Percentiles rank a stretch among this genome's conserved stretches.
phyloP scores from a whole-genome alignment of 2,329 filamentous ascomycete species.

The Microdochium paspali region DNA sequence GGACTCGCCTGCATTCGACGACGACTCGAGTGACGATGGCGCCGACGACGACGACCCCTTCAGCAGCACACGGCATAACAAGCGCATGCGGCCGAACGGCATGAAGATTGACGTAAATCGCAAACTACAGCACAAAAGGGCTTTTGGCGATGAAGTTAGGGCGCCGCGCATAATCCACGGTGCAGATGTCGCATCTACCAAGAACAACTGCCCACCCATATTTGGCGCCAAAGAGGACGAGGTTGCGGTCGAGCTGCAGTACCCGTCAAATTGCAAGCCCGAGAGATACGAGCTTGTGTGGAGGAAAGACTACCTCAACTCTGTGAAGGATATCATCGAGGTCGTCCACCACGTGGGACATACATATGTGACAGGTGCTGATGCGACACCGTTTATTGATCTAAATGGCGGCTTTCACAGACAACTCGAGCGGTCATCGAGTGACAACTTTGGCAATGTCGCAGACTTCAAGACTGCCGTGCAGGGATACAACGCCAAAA shows the following conservation, averaged over 20 bases:
- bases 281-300: slow-evolving; percentile 71
- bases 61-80: slow-evolving; percentile 32
- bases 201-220: slow-evolving; percentile 39
- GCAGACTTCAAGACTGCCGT: slow-evolving; percentile 65
- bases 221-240: slow-evolving; percentile 40
- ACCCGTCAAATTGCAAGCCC: slow-evolving; percentile 63
- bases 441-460: slow-evolving; percentile 53
- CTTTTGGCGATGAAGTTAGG: slow-evolving; percentile 32
- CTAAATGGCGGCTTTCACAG: slow-evolving; percentile 67
- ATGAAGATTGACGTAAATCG: slow-evolving; percentile 34
- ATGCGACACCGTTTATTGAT: slow-evolving; percentile 60
- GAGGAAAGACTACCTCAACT: slow-evolving; percentile 71
- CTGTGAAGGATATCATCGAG: slow-evolving; percentile 62
- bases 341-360: slow-evolving; percentile 62
- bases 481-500: slow-evolving; percentile 64
- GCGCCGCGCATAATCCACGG: slow-evolving; percentile 46
- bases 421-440: slow-evolving; percentile 64
- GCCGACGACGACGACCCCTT: slow-evolving; percentile 40
- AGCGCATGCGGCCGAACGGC: slow-evolving; percentile 35
- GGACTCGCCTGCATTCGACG: slow-evolving; percentile 36
- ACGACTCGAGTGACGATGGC: slow-evolving; percentile 38
- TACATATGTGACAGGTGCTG: slow-evolving; percentile 66
- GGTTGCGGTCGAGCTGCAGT: slow-evolving; percentile 63
- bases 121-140: slow-evolving; percentile 32
- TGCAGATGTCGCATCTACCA: slow-evolving; percentile 42